Percentiles rank a stretch among this genome's conserved stretches.
Conservation (phyloP, 768 basidiomycete genomes). For the Chalciporus pseudorubinellus region DNA sequence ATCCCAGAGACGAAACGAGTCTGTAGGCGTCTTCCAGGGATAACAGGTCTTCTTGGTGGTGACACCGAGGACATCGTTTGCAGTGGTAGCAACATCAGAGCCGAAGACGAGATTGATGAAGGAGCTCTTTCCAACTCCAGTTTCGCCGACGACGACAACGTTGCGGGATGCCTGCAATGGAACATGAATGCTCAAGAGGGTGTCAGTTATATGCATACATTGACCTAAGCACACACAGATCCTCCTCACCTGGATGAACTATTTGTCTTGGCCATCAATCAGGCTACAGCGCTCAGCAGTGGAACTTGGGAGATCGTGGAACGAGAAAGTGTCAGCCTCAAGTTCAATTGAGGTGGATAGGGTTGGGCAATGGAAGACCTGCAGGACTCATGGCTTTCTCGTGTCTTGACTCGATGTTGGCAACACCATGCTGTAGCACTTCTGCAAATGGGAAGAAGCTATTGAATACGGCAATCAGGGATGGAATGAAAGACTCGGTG, state of each 20-base stretch:
- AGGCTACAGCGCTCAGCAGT: background rate
- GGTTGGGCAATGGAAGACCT: background rate
- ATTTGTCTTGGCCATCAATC: conserved; percentile 9
- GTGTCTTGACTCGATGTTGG: too few relatives aligned
- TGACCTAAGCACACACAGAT: background rate
- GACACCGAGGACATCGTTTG: conserved; percentile 25
- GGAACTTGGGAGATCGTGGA: background rate
- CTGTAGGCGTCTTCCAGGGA: conserved; percentile 14
- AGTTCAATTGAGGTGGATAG: background rate
- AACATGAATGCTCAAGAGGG: background rate
- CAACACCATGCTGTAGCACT: background rate
- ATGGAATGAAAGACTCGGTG: too few relatives aligned
- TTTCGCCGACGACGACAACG: conserved; percentile 23
- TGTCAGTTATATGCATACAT: background rate
- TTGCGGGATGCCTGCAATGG: conserved; percentile 16
- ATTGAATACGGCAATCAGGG: background rate
- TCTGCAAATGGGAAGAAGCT: background rate
- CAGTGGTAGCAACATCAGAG: conserved; percentile 9
- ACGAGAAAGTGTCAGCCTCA: background rate
- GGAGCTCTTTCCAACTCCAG: conserved; percentile 26
- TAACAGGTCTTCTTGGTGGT: conserved; percentile 13
- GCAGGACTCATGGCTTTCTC: background rate
- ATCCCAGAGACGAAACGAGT: conserved; percentile 24
- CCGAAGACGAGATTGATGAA: conserved; percentile 25
- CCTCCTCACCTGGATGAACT: conserved; percentile 4